These are phyloP conservation scores for Phialemoniopsis sp. DNA, from an alignment of 2,329 filamentous ascomycete genomes.

Conservation along the genomic window DNA sequence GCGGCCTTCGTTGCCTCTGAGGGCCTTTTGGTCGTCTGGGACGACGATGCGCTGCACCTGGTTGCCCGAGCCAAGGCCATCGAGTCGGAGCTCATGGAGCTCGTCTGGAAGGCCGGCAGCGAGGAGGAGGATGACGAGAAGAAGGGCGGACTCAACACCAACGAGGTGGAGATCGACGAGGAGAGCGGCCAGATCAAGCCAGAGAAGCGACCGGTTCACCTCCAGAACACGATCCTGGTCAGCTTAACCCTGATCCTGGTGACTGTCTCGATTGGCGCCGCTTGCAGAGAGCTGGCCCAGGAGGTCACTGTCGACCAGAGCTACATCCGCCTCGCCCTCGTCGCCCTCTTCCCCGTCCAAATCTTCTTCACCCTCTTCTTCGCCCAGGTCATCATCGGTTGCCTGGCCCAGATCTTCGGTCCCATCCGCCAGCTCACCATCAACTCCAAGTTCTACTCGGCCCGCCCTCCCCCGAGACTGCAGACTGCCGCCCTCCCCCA, in stretches of 20 bases:
- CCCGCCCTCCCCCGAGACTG: slow-evolving; percentile 60
- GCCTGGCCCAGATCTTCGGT: slow-evolving; percentile 70
- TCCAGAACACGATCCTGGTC: slow-evolving; percentile 68
- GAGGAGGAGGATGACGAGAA: slow-evolving; percentile 49
- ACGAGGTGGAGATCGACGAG: slow-evolving; percentile 60
- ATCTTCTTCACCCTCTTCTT: slow-evolving; percentile 83
- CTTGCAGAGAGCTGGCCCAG: slow-evolving; percentile 65
- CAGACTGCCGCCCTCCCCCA: slow-evolving; percentile 58
- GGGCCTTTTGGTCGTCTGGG: slow-evolving; percentile 73
- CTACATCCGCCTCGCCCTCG: slow-evolving; percentile 60
- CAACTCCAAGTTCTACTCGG: slow-evolving; percentile 83
- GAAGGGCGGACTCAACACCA: slow-evolving; percentile 41
- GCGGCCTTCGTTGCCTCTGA: slow-evolving; percentile 74
- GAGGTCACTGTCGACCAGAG: slow-evolving; percentile 62
- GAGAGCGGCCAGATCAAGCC: slow-evolving; percentile 65
- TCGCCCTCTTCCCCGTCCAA: slow-evolving; percentile 65
- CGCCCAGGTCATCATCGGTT: slow-evolving; percentile 72
- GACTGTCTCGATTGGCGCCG: slow-evolving; percentile 62
- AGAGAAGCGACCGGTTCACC: slow-evolving; percentile 62
- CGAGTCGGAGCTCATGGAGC: slow-evolving; percentile 71
- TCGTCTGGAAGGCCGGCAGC: slow-evolving; percentile 65
- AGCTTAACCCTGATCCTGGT: slow-evolving; percentile 63
- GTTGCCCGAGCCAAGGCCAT: slow-evolving; percentile 67
- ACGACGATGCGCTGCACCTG: slow-evolving; percentile 71
- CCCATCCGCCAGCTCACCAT: slow-evolving; percentile 67